Percentiles rank a stretch among this genome's conserved stretches.
Evolutionary conservation across 2,329 filamentous ascomycete species (phyloP).

Genomic region (Teratosphaeria nubilosa): DNA sequence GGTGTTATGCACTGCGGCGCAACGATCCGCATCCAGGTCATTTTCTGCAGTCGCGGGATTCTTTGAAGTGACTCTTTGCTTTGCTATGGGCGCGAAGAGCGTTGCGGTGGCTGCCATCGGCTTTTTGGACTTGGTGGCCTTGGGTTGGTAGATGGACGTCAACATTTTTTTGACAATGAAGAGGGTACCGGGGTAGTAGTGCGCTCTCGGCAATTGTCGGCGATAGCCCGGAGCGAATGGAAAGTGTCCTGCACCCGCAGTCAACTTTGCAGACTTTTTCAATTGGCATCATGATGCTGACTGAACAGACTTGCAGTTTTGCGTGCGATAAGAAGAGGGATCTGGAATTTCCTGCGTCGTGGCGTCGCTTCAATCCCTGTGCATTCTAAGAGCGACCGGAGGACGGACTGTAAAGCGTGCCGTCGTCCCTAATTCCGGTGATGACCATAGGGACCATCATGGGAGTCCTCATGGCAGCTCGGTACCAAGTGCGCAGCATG

Average conservation of each 20-base stretch:
- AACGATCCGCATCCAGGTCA: slow-evolving; percentile 22
- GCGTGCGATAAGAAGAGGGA: background rate
- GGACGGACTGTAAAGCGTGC: background rate
- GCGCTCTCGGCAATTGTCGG: background rate
- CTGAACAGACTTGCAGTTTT: background rate
- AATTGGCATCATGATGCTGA: background rate
- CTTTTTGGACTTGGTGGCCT: background rate
- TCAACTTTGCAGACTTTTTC: background rate
- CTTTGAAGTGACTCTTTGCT: slow-evolving; percentile 19
- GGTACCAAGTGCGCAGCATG: background rate
- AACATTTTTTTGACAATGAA: background rate
- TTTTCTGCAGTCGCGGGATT: slow-evolving; percentile 12
- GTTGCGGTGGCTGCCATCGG: slow-evolving; percentile 3
- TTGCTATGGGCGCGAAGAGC: slow-evolving; percentile 22
- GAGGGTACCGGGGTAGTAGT: background rate
- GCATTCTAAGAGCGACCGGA: background rate
- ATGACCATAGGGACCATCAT: background rate
- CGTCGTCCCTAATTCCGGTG: background rate
- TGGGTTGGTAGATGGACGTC: background rate
- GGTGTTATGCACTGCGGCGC: slow-evolving; percentile 25
- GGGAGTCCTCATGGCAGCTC: background rate
- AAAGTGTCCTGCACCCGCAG: too few relatives aligned
- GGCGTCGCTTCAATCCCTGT: background rate
- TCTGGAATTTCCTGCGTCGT: background rate
- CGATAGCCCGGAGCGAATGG: background rate